These are phyloP conservation scores for Fusarium kyushuense DNA, from an alignment of 2,329 filamentous ascomycete genomes.

Conservation along the genomic window DNA sequence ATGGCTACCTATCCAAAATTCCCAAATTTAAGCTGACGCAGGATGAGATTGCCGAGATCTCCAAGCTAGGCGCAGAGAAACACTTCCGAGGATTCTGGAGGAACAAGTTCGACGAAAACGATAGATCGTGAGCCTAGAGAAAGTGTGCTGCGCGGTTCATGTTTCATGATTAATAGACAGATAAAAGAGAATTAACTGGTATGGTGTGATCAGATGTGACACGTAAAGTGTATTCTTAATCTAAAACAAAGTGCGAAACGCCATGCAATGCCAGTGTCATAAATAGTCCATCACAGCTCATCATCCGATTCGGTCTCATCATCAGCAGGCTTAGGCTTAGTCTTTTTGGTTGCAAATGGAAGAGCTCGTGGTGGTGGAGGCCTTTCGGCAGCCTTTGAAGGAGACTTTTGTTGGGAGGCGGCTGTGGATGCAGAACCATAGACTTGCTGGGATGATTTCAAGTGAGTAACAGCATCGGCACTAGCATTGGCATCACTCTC, in stretches of 20 bases:
- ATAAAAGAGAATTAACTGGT: neutral
- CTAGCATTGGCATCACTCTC: conserved; percentile 55
- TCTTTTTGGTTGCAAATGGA: conserved; percentile 59
- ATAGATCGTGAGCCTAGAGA: conserved; percentile 53
- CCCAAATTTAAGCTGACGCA: conserved; percentile 69
- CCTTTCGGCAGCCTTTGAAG: conserved; percentile 37
- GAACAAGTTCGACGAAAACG: conserved; percentile 63
- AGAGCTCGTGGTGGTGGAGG: conserved; percentile 57
- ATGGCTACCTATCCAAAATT: conserved; percentile 64
- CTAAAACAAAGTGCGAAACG: neutral
- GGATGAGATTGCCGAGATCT: conserved; percentile 68
- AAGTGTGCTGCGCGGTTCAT: neutral
- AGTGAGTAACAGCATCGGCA: conserved; percentile 2
- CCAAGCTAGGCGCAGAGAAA: conserved; percentile 67
- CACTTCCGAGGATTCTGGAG: conserved; percentile 72
- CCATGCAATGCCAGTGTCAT: conserved; percentile 8
- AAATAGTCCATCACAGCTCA: conserved; percentile 58
- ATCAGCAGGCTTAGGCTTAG: conserved; percentile 47
- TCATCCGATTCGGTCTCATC: conserved; percentile 69
- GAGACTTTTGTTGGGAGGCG: conserved; percentile 14
- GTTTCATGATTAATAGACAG: neutral
- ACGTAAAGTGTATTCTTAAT: conserved; percentile 8
- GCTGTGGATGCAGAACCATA: conserved; percentile 3
- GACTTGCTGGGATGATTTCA: conserved; percentile 12
- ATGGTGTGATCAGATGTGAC: neutral